Percentiles rank a stretch among this genome's conserved stretches.
Evolutionary conservation across 2,329 filamentous ascomycete species (phyloP).

Genomic region (Stylonectria norvegica): DNA sequence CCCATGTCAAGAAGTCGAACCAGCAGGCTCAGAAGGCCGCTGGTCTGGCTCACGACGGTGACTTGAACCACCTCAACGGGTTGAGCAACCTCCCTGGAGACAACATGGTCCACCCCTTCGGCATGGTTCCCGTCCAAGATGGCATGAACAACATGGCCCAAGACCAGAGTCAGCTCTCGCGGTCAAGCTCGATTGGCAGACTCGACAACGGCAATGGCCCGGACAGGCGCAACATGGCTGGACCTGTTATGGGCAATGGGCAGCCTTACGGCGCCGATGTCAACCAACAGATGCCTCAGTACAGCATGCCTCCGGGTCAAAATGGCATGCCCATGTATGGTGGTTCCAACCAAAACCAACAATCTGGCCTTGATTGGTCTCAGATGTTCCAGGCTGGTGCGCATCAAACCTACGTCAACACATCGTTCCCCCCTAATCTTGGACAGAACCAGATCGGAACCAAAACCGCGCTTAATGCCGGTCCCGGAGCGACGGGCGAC

Average conservation of each 20-base stretch:
- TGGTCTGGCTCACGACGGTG: constrained; percentile 51
- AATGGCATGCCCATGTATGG: constrained; percentile 64
- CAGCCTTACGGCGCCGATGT: constrained; percentile 58
- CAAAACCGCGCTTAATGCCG: constrained; percentile 62
- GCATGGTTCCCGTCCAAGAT: constrained; percentile 55
- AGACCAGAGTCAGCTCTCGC: constrained; percentile 60
- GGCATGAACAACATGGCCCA: constrained; percentile 58
- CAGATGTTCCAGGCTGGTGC: constrained; percentile 74
- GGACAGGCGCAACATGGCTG: constrained; percentile 54
- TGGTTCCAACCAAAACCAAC: constrained; percentile 58
- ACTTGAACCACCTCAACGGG: constrained; percentile 58
- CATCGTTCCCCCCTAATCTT: constrained; percentile 62
- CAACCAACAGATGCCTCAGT: constrained; percentile 61
- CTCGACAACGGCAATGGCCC: constrained; percentile 51
- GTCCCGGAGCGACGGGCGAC: constrained; percentile 47
- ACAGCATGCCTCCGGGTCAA: constrained; percentile 60
- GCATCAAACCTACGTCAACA: constrained; percentile 62
- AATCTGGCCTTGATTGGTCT: constrained; percentile 68
- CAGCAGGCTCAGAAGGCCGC: constrained; percentile 55
- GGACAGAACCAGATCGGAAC: constrained; percentile 66
- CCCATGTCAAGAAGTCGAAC: constrained; percentile 77
- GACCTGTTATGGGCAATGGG: constrained; percentile 48
- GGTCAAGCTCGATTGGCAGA: constrained; percentile 58
- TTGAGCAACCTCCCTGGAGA: constrained; percentile 57
- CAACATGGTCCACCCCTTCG: constrained; percentile 55